Evolutionary conservation across 2,329 filamentous ascomycete species (phyloP).

Genomic region (Cyanodermella asteris): DNA sequence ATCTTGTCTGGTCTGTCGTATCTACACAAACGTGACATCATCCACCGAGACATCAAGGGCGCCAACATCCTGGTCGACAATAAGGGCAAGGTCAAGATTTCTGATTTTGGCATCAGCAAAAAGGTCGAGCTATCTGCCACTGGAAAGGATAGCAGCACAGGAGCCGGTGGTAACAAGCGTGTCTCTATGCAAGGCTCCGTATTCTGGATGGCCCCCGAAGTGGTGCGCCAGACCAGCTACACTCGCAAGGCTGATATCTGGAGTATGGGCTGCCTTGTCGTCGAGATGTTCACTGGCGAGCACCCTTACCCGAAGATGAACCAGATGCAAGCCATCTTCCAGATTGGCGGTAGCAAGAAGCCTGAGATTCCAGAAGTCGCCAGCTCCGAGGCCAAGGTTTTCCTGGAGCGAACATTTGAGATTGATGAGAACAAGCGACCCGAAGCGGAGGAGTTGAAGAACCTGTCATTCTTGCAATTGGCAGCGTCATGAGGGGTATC

Average conservation of each 20-base stretch:
- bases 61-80: constrained; percentile 98
- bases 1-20: constrained; percentile 85
- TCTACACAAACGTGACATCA: constrained; percentile 83
- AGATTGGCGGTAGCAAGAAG: constrained; percentile 76
- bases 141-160: constrained; percentile 26
- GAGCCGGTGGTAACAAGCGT: constrained; percentile 26
- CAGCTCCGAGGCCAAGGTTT: constrained; percentile 61
- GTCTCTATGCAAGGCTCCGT: constrained; percentile 86
- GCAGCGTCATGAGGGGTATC: no score
- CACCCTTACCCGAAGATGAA: constrained; percentile 95
- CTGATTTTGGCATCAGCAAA: constrained; percentile 96
- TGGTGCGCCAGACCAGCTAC: constrained; percentile 93
- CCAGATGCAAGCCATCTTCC: constrained; percentile 95
- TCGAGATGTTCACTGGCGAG: constrained; percentile 96
- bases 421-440: constrained; percentile 84
- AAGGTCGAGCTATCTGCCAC: constrained; percentile 84
- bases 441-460: constrained; percentile 75
- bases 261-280: constrained; percentile 87
- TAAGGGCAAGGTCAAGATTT: constrained; percentile 97
- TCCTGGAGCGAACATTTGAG: constrained; percentile 80
- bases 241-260: constrained; percentile 98
- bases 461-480: no score
- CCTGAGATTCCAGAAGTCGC: constrained; percentile 76
- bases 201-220: constrained; percentile 99
- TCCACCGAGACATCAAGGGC: constrained; percentile 96